Evolutionary conservation across 2,329 filamentous ascomycete genomes (phyloP), one percentile per base, ranked within the genome.

Genomic region (Cordyceps fumosorosea): DNA sequence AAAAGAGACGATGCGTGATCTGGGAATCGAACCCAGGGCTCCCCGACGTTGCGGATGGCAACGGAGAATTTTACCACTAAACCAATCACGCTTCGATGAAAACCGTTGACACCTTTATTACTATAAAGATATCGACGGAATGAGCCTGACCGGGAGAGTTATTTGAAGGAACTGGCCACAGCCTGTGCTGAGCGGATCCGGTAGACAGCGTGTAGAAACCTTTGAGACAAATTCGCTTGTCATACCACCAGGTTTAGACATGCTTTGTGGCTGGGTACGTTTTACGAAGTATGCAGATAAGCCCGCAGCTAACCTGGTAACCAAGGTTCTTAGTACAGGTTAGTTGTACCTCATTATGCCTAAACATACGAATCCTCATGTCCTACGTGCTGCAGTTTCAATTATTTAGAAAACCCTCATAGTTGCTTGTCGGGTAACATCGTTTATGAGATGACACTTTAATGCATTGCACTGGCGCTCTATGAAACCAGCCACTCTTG

Each of bases 61-160:
- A 65, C 64, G 63, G 63, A 65, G 64, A 65, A 65, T 65, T 65
- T 65, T 65, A 65, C 63, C 63, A 65, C 65, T 66, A 64, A 66
- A 66, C 65, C 64, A 66, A 66, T 65, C 64, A 65, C 65, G 65
- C 67, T 66, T 56, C 45, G 51, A 44, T 62, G n/a, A n/a, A 32
- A 2, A 24, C 0, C 0, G 8, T 0, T 24, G 18, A 7, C 3
- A 32, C 32, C 22, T 60, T 53, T 2, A 2, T 8, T 8, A n/a
- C 12, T 60, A 60, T 44, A 8, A n/a, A 44, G 14, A n/a, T 44
- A n/a, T 7, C 5, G 12, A 44, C 16, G 40, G 16, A 14, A 8
- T 18, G 4, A 14, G 37, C 16, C 37, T 29, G 29, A 7, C 29
- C 29, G 8, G 29, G 29, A 29, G 29, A 29, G 29, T 29, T 29